Base-by-base conservation (phyloP, 257 asterid genomes). In the Paraleonurus japonicus region DNA sequence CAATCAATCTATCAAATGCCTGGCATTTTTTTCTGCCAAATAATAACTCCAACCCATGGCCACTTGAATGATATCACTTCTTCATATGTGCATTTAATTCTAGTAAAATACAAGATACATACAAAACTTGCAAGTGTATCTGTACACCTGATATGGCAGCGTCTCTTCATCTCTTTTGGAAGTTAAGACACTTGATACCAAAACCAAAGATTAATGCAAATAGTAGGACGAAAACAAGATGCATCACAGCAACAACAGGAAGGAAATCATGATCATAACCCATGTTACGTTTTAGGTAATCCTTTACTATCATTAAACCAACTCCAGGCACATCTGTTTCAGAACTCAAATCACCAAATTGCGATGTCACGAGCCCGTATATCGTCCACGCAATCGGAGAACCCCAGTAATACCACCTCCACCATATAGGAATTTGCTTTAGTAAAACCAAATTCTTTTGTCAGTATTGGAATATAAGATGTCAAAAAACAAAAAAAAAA, bases 361-460 rank as follows among this genome's bases (percentile, higher is more conserved):
- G 89, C 28, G 84, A 73, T 0, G 82, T 45, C 0, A 86, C 65
- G 1, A 83, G 70, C 64, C 89, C 89, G 43, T 82, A 84, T 1
- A 84, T 80, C 1, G 85, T 70, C 89, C 87, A 84, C 0, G 85
- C 87, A 4, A 80, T 69, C 0, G 92, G 87, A 1, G 86, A 82
- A 12, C 80, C 70, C 87, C 86, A 84, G 79, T 82, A 82, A 43
- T 84, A 86, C 86, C 89, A 86, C 61, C 85, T 84, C 89, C 89
- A 86, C 89, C 92, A 86, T 69, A 76, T 78, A 0, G 85, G 92
- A 2, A 84, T 78, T 72, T 13, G 19, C 53, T 45, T 4, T 45
- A 45, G 15, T 5, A 4, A 15, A 45, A 45, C 19, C 53, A 35
- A 35, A 8, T 35, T 35, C 1, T 0, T 7, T 35, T 35, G 13